Percentiles rank a stretch among this genome's conserved stretches.
Conservation (phyloP, 1,139 yeast genomes). For the Lodderomyces theae region DNA sequence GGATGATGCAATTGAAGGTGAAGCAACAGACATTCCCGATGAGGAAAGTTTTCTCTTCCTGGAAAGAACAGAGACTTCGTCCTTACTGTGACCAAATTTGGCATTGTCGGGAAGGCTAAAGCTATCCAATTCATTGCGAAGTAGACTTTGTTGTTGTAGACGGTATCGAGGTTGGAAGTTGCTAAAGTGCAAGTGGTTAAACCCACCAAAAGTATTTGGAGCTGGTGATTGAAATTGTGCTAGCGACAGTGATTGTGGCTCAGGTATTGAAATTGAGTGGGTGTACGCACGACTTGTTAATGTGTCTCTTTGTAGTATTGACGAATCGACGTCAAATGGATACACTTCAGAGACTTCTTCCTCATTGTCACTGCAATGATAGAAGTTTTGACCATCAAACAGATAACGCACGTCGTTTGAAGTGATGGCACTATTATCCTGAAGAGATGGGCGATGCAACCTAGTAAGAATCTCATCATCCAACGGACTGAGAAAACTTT, state of each 20-base stretch:
- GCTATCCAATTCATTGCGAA: not conserved
- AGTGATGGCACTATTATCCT: not conserved
- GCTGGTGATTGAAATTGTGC: not conserved
- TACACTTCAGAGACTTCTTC: not conserved
- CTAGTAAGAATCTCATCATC: slow-evolving; percentile 68
- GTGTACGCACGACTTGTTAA: not conserved
- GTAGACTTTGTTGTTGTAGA: slow-evolving; percentile 1
- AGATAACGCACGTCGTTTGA: not conserved
- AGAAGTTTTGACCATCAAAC: not conserved
- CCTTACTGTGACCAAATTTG: not conserved
- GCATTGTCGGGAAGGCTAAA: not conserved
- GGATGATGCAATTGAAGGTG: slow-evolving; percentile 6
- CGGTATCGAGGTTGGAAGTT: not conserved
- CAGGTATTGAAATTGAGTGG: not conserved
- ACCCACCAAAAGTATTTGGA: not conserved
- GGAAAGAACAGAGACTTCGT: not conserved
- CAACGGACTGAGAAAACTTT: slow-evolving; percentile 32
- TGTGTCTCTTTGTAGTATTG: not conserved
- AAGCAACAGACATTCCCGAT: slow-evolving; percentile 4
- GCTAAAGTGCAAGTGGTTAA: not conserved
- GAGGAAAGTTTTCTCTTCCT: slow-evolving; percentile 12
- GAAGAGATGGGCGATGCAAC: slow-evolving; percentile 7
- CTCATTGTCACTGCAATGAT: not conserved
- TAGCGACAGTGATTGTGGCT: not conserved
- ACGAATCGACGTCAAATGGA: not conserved